Evolutionary conservation across 768 basidiomycete genomes (phyloP).

Genomic region (Naganishia vaughanmartiniae): DNA sequence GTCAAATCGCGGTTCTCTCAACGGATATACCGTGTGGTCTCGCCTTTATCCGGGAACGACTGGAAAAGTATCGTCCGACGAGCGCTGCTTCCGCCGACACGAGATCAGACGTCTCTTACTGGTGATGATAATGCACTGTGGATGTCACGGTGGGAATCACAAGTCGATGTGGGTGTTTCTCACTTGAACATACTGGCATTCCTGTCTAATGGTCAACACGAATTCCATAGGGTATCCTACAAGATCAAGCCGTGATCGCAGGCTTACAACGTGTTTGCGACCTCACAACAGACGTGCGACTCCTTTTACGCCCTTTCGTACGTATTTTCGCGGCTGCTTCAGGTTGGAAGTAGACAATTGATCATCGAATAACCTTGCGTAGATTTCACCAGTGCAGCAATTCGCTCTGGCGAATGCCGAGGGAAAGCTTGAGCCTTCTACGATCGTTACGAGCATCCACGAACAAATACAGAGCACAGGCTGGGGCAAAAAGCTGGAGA

Average conservation of each 20-base stretch:
- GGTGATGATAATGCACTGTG: slow-evolving; percentile 57
- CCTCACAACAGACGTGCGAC: slow-evolving; percentile 47
- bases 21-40: slow-evolving; percentile 73
- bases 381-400: slow-evolving; percentile 17
- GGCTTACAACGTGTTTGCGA: slow-evolving; percentile 39
- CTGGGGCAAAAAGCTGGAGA: slow-evolving; percentile 43
- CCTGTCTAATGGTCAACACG: slow-evolving; percentile 23
- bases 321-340: slow-evolving; percentile 7
- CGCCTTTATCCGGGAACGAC: slow-evolving; percentile 59
- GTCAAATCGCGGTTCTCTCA: slow-evolving; percentile 98
- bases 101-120: slow-evolving; percentile 36
- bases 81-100: slow-evolving; percentile 42
- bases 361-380: neutral
- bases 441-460: slow-evolving; percentile 5
- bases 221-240: slow-evolving; percentile 6
- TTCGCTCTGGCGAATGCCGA: neutral
- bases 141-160: slow-evolving; percentile 61
- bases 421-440: neutral
- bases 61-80: slow-evolving; percentile 57
- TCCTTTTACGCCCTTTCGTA: slow-evolving; percentile 45
- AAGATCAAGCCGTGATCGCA: neutral
- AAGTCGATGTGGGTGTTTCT: slow-evolving; percentile 56
- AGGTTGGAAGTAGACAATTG: neutral
- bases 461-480: slow-evolving; percentile 43
- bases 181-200: slow-evolving; percentile 30